Base-by-base conservation (phyloP, 1,284 basidiomycete species). In the Pulchroboletus neoregius region DNA sequence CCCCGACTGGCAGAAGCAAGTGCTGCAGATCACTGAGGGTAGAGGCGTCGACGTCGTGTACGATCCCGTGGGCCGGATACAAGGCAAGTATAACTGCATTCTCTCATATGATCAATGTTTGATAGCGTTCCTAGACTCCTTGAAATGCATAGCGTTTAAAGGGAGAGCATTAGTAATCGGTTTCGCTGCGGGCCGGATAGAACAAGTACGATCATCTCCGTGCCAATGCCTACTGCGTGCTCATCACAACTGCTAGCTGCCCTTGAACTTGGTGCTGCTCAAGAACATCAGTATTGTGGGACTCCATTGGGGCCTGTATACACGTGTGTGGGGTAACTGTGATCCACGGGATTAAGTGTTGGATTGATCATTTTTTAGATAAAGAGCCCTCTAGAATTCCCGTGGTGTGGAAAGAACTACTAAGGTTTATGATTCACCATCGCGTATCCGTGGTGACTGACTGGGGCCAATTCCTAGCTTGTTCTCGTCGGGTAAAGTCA, bases 101-200 rank as follows among this genome's bases (percentile, higher is more conserved):
- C 12, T 34, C 36, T 32, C 7, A 2, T 13, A 12, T 18, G 23
- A 16, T 16, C 20, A 43, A 12, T 2, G 40, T 23, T 34, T 46
- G 31, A 53, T 12, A 2, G 30, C 2, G 24, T 18, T 16, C 36
- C 43, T 13, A 63, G 87, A 90, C 59, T 82, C 79, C 24, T 64
- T 96, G 50, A 95, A 95, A 66, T 94, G 91, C 64, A 91, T 95
- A 48, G 90, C 88, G 1, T 97, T 93, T 86, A 95, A 95, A 67
- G 92, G 93, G 2, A 79, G 95, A 11, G 83, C 91, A 4, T 62
- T 98, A 16, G 89, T 98, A 22, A 86, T 99, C 44, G 95, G 95
- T 13, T 94, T 96, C 68, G 92, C 90, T 6, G 86, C 81, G 9
- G 91, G 94, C 9, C 68, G 71, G 7, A 96, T 98, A 52, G 94